phyloP scores from a whole-genome alignment of 2,329 filamentous ascomycete species.

The Aspergillus sp. region DNA sequence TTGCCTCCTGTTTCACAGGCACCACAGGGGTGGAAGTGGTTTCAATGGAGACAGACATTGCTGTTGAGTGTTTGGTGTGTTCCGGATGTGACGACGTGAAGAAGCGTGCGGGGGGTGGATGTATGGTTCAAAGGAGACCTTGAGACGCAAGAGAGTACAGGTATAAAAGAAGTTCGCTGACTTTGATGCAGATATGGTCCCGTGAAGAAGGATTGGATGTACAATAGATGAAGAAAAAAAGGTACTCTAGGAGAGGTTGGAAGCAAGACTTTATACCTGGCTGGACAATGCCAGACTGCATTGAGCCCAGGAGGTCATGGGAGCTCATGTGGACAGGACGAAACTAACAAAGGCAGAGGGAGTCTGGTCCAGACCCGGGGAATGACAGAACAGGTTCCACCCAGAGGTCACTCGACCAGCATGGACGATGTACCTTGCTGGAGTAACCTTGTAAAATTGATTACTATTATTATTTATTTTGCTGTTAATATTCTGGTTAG shows the following conservation, averaged over 20 bases:
- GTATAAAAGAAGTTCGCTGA: neutral
- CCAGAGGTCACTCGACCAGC: slow-evolving; percentile 17
- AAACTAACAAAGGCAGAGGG: slow-evolving; percentile 7
- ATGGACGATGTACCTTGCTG: neutral
- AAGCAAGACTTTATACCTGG: slow-evolving; percentile 18
- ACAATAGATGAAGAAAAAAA: slow-evolving; percentile 7
- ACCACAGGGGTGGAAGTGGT: slow-evolving; percentile 26
- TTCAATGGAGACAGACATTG: slow-evolving; percentile 37
- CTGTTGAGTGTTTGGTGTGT: neutral
- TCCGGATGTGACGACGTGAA: neutral
- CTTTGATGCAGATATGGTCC: neutral
- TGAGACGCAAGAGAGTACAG: neutral
- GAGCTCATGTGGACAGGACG: slow-evolving; percentile 23
- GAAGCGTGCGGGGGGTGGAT: neutral
- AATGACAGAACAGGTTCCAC: slow-evolving; percentile 8
- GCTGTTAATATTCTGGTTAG: neutral
- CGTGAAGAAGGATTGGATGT: neutral
- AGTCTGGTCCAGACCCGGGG: slow-evolving; percentile 14
- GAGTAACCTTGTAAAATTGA: neutral
- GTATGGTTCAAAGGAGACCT: neutral
- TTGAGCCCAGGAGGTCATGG: slow-evolving; percentile 8
- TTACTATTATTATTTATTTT: neutral
- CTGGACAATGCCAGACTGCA: slow-evolving; percentile 6
- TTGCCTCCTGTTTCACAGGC: slow-evolving; percentile 27
- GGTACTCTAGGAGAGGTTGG: neutral